Percentiles rank a stretch among this genome's conserved stretches.
Evolutionary conservation across 257 asterid genomes (phyloP).

Genomic region (Plantago ovata): DNA sequence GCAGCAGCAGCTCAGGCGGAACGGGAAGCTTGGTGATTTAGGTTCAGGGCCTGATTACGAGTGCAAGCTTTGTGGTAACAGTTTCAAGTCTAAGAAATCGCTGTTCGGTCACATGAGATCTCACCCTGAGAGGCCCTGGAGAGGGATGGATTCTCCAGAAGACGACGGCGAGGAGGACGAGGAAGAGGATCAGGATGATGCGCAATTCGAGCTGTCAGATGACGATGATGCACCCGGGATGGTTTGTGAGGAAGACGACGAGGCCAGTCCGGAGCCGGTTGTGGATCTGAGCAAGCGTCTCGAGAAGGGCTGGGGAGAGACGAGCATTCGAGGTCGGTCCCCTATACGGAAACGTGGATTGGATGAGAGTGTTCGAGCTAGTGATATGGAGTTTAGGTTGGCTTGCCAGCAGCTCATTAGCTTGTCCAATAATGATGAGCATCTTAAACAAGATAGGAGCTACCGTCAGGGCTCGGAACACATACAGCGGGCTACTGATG

Average conservation of each 20-base stretch:
- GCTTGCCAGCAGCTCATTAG: no score
- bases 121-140: constrained; percentile 54
- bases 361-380: no score
- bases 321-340: no score
- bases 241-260: constrained; percentile 27
- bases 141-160: constrained; percentile 57
- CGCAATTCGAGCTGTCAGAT: not conserved
- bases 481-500: no score
- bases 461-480: no score
- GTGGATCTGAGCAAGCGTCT: not conserved
- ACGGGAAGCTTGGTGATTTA: not conserved
- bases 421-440: no score
- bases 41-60: no score
- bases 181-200: not conserved
- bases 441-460: no score
- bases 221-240: constrained; percentile 18
- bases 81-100: constrained; percentile 38
- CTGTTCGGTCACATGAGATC: constrained; percentile 66
- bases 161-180: not conserved
- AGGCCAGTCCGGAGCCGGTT: not conserved
- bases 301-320: no score
- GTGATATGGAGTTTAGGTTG: no score
- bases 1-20: constrained; percentile 23
- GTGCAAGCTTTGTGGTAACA: constrained; percentile 24
- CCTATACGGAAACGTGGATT: no score